These are phyloP conservation scores for Chloropicon primus DNA, from an alignment of 139 green algal genomes.

Conservation along the genomic window DNA sequence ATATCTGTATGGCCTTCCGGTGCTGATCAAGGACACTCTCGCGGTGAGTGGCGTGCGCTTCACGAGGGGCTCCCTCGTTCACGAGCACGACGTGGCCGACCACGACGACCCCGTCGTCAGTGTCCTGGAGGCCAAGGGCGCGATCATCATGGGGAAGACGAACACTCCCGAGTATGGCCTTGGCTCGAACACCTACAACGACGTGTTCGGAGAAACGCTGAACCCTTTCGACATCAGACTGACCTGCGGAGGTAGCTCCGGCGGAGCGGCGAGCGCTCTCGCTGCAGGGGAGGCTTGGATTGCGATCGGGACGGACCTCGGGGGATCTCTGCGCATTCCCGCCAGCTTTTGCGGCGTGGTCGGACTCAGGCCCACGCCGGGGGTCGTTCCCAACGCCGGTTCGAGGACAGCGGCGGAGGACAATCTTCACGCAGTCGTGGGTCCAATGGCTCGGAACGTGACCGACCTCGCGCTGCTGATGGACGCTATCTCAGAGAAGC, in stretches of 20 bases:
- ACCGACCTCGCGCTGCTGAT: constrained; percentile 27
- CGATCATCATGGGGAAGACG: constrained; percentile 34
- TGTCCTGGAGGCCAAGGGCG: constrained; percentile 19
- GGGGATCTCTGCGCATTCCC: constrained; percentile 40
- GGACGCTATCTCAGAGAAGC: constrained; percentile 18
- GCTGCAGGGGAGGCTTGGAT: constrained; percentile 28
- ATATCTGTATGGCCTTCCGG: constrained; percentile 18
- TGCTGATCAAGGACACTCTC: constrained; percentile 28
- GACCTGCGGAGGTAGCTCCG: constrained; percentile 25
- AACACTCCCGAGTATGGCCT: constrained; percentile 37
- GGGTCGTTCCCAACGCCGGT: constrained; percentile 9
- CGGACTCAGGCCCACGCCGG: constrained; percentile 22
- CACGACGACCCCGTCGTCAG: constrained; percentile 26
- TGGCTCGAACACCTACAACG: constrained; percentile 33
- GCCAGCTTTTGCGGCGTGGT: constrained; percentile 35
- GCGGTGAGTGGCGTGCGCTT: constrained; percentile 26
- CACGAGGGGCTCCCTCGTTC: constrained; percentile 22
- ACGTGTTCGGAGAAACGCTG: constrained; percentile 28
- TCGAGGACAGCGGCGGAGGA: background rate
- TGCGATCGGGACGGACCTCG: constrained; percentile 33
- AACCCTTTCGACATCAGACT: constrained; percentile 28
- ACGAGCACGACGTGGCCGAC: constrained; percentile 18
- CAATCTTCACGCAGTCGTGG: constrained; percentile 17
- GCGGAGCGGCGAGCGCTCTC: constrained; percentile 29
- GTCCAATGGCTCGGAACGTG: constrained; percentile 28